A percentile compares a stretch with the other conserved stretches of the same genome.
These are phyloP conservation scores for Phytophthora palmivora DNA, from an alignment of 352 stramenopile genomes.

Conservation along the genomic window DNA sequence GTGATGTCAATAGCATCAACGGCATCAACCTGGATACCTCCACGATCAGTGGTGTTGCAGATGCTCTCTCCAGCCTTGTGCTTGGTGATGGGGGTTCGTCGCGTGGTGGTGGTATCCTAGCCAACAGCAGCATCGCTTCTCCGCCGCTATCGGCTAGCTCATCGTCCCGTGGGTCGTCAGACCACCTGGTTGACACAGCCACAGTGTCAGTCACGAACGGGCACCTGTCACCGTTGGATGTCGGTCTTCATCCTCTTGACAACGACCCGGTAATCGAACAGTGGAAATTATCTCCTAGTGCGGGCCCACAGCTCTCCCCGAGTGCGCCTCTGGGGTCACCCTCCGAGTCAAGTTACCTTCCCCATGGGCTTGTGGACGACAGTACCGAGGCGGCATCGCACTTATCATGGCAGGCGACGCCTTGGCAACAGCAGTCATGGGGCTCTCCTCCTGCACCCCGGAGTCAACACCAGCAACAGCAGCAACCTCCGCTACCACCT, in stretches of 20 bases:
- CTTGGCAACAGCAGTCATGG: conserved; percentile 71
- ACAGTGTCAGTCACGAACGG: conserved; percentile 36
- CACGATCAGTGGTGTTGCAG: conserved; percentile 56
- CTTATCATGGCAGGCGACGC: conserved; percentile 58
- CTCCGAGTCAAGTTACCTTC: conserved; percentile 56
- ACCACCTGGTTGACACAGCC: conserved; percentile 55
- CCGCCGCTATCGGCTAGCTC: conserved; percentile 59
- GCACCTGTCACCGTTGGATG: conserved; percentile 62
- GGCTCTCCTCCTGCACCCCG: conserved; percentile 45
- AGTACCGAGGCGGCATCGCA: conserved; percentile 32
- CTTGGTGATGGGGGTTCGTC: conserved; percentile 53
- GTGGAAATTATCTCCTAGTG: conserved; percentile 77
- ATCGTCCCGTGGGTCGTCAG: conserved; percentile 64
- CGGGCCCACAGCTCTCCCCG: conserved; percentile 45
- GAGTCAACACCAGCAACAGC: conserved; percentile 34
- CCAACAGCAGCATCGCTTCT: conserved; percentile 36
- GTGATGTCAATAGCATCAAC: conserved; percentile 38
- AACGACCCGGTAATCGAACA: conserved; percentile 81
- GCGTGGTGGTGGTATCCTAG: conserved; percentile 24
- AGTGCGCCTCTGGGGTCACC: conserved; percentile 55
- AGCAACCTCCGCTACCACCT: conserved; percentile 48
- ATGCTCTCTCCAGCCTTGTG: conserved; percentile 76
- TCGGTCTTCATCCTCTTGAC: conserved; percentile 55
- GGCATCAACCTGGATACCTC: conserved; percentile 46
- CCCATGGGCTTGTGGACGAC: conserved; percentile 46